Base-by-base conservation (phyloP, 176 grass and related monocot species). In the Dactylis glomerata region DNA sequence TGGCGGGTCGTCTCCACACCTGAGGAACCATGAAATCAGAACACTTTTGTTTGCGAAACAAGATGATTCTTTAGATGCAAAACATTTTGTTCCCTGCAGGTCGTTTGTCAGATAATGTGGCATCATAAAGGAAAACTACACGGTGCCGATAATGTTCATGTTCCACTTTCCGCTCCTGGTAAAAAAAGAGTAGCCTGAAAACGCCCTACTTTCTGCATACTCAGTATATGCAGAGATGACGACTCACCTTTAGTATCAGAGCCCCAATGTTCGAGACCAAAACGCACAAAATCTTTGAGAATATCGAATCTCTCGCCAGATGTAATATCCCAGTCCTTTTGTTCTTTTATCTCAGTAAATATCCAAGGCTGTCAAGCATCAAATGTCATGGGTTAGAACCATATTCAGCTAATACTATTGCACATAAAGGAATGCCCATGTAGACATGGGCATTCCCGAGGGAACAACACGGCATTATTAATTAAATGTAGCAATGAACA, bases 341-440 rank as follows among this genome's bases (percentile, higher is more conserved):
- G 89, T 92, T 98, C 96, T 87, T 98, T 98, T 81, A 98, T 92
- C 86, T 98, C 96, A 40, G 96, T 98, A 90, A 98, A 95, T 95
- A 98, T 85, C 96, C 96, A 98, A 63, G 96, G 92, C 92, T 98
- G 90, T 57, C 27, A 89, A 68, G 61, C 15, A 47, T 72, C 34
- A 82, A 20, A 22, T 34, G 20, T 8, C 73, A 89, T 47, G 33
- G 28, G 24, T 86, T 63, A 85, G 36, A 32, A 83, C 68, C 58
- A 80, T 68, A 83, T 41, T 41, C 51, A 81, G 38, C 37, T 44
- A 30, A 82, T 75, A 65, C 5, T 68, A 50, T 11, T 28, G 83
- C 59, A 20, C 14, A 50, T 28, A 28, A 73, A 67, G 14, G 20
- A 47, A 46, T 16, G 75, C 45, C 69, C 56, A 47, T 69, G 17